Base-by-base conservation (phyloP, 345 rosid species). In the Eucalyptus cloeziana region DNA sequence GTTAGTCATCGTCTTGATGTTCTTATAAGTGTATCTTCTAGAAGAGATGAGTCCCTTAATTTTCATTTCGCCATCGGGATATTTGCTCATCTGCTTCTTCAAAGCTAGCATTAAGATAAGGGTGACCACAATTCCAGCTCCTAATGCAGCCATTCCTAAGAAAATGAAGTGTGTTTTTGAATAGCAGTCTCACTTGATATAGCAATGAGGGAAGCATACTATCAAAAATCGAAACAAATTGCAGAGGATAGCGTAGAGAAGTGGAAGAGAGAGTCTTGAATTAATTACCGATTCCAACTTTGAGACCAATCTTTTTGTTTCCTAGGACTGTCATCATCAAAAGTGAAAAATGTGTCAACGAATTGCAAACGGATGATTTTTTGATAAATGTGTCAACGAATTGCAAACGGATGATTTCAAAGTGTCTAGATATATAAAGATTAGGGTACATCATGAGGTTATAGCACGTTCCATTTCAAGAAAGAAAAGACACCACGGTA, bases 1-100 rank as follows among this genome's bases (percentile, higher is more conserved):
- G 58, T 87, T 81, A 15, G 91, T 93, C 89, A 93, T 90, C 86
- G 76, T 90, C 91, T 91, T 88, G 21, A 94, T 87, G 1, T 92
- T 58, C 10, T 86, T 49, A 45, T 69, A 94, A 25, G 56, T 92
- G 86, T 90, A 93, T 11, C 92, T 86, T 88, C 80, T 90, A 13
- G 91, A 91, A 58, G 89, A 67, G 43, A 16, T 2, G 2, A 31
- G 43, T 16, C 11, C 12, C 22, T 31, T 3, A 1, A 67, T 15
- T 67, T 67, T 15, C 22, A 67, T 7, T 67, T 67, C 22, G 0
- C 79, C 79, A 13, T 31, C 79, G 0, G 15, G 4, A 2, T 67
- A 0, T 31, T 16, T 1, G 12, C 22, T 15, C 9, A 7, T 67
- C 5, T 16, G 11, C 79, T 31, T 67, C 4, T 4, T 8, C 43